Evolutionary conservation across 768 basidiomycete genomes (phyloP), one percentile per base, ranked within the genome.

Genomic region (Lactarius pseudohatsudake): DNA sequence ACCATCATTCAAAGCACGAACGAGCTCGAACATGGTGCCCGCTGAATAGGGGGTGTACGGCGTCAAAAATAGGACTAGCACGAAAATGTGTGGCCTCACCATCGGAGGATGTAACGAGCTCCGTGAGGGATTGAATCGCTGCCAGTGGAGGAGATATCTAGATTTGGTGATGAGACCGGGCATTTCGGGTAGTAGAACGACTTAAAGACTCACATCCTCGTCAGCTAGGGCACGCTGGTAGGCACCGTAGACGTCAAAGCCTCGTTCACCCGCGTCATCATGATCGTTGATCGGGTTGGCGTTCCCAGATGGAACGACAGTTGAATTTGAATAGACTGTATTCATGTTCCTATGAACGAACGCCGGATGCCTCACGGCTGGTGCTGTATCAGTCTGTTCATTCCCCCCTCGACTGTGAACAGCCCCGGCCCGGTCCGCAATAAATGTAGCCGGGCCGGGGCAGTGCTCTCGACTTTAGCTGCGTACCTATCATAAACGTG

Each of bases 1-100:
- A 54, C 87, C 91, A 54, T 89, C 84, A 65, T 92, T 86, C 65
- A 97, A 84, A 30, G 88, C 94, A 68, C 89, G 84, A 28, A 92
- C 88, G 34, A 98, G 87, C 76, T 99, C 96, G 71, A 90, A 92
- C 89, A 94, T 95, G 26, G 95, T 97, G 2, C 88, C 91, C 58
- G 92, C 93, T 93, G 73, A 50, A 53, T 15, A 9, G 56, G 47
- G 64, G 58, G 41, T 61, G 55, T 57, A 55, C 72, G 62, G 68
- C 32, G 34, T 45, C 60, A 15, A 45, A 22, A 45, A 26, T 36
- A 59, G 26, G n/a, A n/a, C n/a, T n/a, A n/a, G 61, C 38, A 16
- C 61, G 63, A 41, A 13, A 1, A 47, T 54, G 36, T 65, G 32
- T 30, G 4, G 55, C 72, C 80, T 72, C 75, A 91, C 92, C 91